A percentile compares a stretch with the other conserved stretches of the same genome.
Conservation (phyloP, 1,139 yeast species). For the Debaryomyces nepalensis region DNA sequence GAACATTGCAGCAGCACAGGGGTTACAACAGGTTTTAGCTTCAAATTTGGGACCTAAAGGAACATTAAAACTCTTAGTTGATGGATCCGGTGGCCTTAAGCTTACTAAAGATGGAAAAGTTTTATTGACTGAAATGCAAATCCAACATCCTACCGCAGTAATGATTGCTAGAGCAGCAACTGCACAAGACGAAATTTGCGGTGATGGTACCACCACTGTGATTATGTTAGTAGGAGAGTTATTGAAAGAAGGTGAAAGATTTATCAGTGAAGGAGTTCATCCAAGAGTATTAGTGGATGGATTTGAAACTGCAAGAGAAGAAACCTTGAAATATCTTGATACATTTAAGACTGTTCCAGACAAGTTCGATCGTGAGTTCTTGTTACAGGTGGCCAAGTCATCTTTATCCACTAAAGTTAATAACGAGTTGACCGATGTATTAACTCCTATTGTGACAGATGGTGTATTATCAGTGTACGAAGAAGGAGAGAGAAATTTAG, state of each 20-base stretch:
- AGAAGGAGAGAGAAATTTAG: slow-evolving; percentile 59
- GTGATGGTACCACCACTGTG: slow-evolving; percentile 99
- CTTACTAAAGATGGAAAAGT: slow-evolving; percentile 98
- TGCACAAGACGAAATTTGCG: slow-evolving; percentile 98
- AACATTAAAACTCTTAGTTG: slow-evolving; percentile 93
- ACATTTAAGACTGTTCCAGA: slow-evolving; percentile 54
- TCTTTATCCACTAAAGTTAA: slow-evolving; percentile 87
- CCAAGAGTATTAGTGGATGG: slow-evolving; percentile 96
- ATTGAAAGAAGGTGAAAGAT: slow-evolving; percentile 92
- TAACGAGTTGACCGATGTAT: slow-evolving; percentile 71
- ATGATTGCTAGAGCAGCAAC: slow-evolving; percentile 99
- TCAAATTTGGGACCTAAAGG: slow-evolving; percentile 97
- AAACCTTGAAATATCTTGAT: slow-evolving; percentile 71
- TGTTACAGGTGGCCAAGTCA: slow-evolving; percentile 89
- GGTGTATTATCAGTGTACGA: slow-evolving; percentile 83
- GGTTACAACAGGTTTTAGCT: slow-evolving; percentile 88
- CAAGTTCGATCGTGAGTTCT: slow-evolving; percentile 77
- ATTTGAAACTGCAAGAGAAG: slow-evolving; percentile 85
- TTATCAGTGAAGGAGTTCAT: slow-evolving; percentile 90
- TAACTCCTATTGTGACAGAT: slow-evolving; percentile 95
- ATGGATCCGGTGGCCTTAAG: slow-evolving; percentile 94
- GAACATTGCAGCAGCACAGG: slow-evolving; percentile 95
- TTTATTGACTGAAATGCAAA: slow-evolving; percentile 93
- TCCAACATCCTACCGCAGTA: slow-evolving; percentile 99
- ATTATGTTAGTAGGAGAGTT: slow-evolving; percentile 93